Evolutionary conservation across 768 basidiomycete species (phyloP), one percentile per base, ranked within the genome.

Genomic region (Lactarius deliciosus): DNA sequence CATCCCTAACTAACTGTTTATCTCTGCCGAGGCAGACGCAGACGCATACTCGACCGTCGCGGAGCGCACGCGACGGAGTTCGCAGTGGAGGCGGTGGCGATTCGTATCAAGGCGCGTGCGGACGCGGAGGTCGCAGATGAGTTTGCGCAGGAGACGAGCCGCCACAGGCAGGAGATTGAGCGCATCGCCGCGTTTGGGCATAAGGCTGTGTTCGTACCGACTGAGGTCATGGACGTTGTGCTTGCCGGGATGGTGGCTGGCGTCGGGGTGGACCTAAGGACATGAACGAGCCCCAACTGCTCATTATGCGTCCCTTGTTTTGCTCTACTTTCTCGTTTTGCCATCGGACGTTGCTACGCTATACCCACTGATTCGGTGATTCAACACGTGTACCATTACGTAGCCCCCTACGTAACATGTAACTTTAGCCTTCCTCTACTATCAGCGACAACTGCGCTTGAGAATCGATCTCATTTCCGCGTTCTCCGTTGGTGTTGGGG

Each of bases 131-230:
- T 92, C 18, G 68, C 77, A 22, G 87, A 92, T 70, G 76, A 70
- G 60, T 92, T 88, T 72, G 90, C 91, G 0, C 81, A 86, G 53
- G 90, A 92, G 76, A 92, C 92, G 90, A 83, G 85, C 74, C 71
- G 90, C 61, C 79, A 86, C 43, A 80, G 90, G 50, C 77, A 86
- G 64, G 91, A 93, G 65, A 82, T 92, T 28, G 68, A 78, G 25
- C 81, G 85, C 61, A 79, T 92, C 34, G 73, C 76, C 53, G 89
- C 90, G 4, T 93, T 83, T 71, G 92, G 91, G 5, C 73, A 82
- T 61, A 88, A 80, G 78, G 84, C 89, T 0, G 74, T 91, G 20
- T 91, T 91, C 74, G 87, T 85, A 4, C 87, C 90, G 20, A 77
- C 81, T 0, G 88, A 90, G 10, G 82, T 81, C 15, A 73, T 81